Evolutionary conservation across 768 basidiomycete genomes (phyloP).

Genomic region (Pulveroboletus sp.): DNA sequence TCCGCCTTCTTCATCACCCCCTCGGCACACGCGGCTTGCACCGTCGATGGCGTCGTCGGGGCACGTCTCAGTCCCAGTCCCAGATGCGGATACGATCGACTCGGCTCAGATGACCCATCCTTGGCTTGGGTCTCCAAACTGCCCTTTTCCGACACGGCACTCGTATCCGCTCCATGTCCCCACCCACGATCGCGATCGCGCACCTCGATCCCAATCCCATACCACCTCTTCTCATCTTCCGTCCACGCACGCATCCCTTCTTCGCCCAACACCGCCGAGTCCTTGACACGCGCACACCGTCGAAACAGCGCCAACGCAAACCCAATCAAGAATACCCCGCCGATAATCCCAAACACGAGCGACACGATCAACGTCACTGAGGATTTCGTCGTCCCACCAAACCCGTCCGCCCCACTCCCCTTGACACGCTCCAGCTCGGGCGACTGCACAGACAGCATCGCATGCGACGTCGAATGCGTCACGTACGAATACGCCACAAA

Average conservation of each 20-base stretch:
- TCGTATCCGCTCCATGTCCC: slow-evolving; percentile 31
- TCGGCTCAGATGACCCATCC: slow-evolving; percentile 14
- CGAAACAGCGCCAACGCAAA: slow-evolving; percentile 55
- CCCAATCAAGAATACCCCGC: slow-evolving; percentile 54
- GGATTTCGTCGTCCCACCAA: slow-evolving; percentile 43
- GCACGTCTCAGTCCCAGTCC: slow-evolving; percentile 51
- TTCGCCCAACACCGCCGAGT: slow-evolving; percentile 58
- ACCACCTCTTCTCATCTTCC: slow-evolving; percentile 68
- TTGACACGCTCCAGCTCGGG: slow-evolving; percentile 39
- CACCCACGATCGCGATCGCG: slow-evolving; percentile 12
- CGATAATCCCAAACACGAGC: slow-evolving; percentile 61
- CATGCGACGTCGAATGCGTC: slow-evolving; percentile 72
- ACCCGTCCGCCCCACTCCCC: slow-evolving; percentile 26
- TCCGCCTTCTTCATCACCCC: slow-evolving; percentile 69
- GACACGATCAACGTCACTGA: slow-evolving; percentile 56
- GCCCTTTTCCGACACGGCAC: slow-evolving; percentile 29
- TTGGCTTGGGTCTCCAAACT: slow-evolving; percentile 29
- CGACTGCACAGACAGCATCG: slow-evolving; percentile 51
- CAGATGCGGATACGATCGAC: slow-evolving; percentile 22
- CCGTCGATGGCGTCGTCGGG: slow-evolving; percentile 38
- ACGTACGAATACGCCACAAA: slow-evolving; percentile 67
- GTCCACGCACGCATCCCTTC: slow-evolving; percentile 58
- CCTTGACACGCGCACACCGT: slow-evolving; percentile 54
- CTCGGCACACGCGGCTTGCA: slow-evolving; percentile 36
- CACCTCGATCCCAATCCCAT: slow-evolving; percentile 46